Evolutionary conservation across 257 asterid genomes (phyloP).

Genomic region (Linderniella brevidens): DNA sequence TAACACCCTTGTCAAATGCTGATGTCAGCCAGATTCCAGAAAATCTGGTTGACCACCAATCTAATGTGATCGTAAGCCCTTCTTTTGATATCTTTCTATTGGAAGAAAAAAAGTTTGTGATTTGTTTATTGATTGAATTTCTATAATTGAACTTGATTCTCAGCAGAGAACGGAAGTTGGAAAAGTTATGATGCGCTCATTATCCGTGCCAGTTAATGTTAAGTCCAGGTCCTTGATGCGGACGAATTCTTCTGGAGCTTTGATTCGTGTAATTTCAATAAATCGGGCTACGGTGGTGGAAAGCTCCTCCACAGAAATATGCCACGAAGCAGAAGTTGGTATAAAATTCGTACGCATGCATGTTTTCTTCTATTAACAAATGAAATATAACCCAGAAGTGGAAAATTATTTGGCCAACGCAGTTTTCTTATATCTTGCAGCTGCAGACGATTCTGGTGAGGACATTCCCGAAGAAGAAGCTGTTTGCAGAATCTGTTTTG

Average conservation of each 20-base stretch:
- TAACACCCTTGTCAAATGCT: constrained; percentile 48
- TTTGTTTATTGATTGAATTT: constrained; percentile 3
- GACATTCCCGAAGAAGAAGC: constrained; percentile 99
- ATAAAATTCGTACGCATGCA: constrained; percentile 9
- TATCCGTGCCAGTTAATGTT: constrained; percentile 76
- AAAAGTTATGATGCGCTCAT: constrained; percentile 54
- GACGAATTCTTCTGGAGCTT: constrained; percentile 54
- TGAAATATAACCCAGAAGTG: neutral
- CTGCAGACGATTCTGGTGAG: constrained; percentile 42
- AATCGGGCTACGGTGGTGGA: constrained; percentile 28
- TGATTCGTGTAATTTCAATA: constrained; percentile 71
- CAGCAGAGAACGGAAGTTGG: constrained; percentile 38
- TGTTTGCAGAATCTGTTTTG: constrained; percentile 85
- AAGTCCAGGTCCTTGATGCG: constrained; percentile 60
- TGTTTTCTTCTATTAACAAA: neutral
- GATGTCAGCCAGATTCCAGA: constrained; percentile 26
- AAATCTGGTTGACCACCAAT: constrained; percentile 20
- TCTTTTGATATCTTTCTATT: too few species aligned
- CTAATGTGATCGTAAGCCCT: constrained; percentile 32
- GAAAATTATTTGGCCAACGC: constrained; percentile 5
- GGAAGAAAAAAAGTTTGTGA: neutral
- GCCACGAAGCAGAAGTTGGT: constrained; percentile 45
- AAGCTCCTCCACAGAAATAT: constrained; percentile 29
- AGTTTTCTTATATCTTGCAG: neutral
- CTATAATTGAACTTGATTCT: constrained; percentile 15